Conservation (phyloP, 257 asterid species). For the Nicotiana attenuata region DNA sequence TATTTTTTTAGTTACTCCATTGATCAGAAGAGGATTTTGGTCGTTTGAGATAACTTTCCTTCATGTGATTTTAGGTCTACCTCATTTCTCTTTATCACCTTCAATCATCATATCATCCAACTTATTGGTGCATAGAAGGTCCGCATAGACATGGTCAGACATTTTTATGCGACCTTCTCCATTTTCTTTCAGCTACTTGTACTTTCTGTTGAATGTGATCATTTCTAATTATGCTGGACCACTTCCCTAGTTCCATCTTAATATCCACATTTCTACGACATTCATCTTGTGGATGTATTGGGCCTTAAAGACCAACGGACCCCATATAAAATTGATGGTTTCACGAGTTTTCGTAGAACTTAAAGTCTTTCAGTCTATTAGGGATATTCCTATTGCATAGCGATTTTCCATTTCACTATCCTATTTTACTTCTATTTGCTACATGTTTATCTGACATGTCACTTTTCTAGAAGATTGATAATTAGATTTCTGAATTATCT, state of each 20-base stretch:
- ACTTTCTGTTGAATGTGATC: neutral
- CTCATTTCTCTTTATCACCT: neutral
- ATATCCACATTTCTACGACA: neutral
- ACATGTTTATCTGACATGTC: neutral
- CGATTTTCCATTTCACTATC: neutral
- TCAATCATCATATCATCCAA: neutral
- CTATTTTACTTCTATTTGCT: neutral
- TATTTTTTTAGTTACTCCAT: no score
- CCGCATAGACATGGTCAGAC: neutral
- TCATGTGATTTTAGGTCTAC: neutral
- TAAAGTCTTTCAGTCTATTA: neutral
- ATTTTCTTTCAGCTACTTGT: neutral
- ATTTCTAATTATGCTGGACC: neutral
- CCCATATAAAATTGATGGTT: neutral
- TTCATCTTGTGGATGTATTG: neutral
- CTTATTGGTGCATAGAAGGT: neutral
- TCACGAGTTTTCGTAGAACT: neutral
- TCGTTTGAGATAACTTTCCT: neutral
- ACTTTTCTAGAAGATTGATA: neutral
- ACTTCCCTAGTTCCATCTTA: neutral
- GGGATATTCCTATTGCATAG: neutral
- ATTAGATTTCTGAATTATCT: neutral
- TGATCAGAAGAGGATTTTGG: neutral
- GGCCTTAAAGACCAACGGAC: neutral
- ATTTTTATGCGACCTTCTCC: neutral